Percentiles rank a stretch among this genome's conserved stretches.
phyloP scores from a whole-genome alignment of 805 yeast species.

The Lipomyces anomalus region DNA sequence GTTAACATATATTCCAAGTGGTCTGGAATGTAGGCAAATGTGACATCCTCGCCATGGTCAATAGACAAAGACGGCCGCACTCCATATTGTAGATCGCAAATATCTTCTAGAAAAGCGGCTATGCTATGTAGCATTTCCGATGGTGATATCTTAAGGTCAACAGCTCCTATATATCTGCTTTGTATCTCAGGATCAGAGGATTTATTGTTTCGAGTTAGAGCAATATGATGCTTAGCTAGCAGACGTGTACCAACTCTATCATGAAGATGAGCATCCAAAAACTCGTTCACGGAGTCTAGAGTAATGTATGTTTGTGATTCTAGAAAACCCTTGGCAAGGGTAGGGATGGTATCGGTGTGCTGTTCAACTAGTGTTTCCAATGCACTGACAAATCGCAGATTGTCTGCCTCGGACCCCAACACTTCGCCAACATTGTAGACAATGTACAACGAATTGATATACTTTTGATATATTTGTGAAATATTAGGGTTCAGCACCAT shows the following conservation, averaged over 20 bases:
- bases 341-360: conserved; percentile 80
- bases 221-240: conserved; percentile 78
- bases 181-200: conserved; percentile 16
- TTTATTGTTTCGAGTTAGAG: conserved; percentile 42
- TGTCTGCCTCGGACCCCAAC: conserved; percentile 48
- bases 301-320: conserved; percentile 51
- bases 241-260: conserved; percentile 85
- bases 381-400: conserved; percentile 46
- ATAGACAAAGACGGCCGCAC: conserved; percentile 57
- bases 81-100: conserved; percentile 79
- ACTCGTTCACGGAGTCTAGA: conserved; percentile 47
- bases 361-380: conserved; percentile 58
- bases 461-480: conserved; percentile 66
- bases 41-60: conserved; percentile 50
- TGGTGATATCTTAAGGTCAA: conserved; percentile 63
- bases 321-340: conserved; percentile 73
- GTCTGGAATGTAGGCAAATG: conserved; percentile 77
- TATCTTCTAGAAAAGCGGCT: conserved; percentile 71
- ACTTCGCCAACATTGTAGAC: conserved; percentile 45
- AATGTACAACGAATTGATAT: conserved; percentile 48
- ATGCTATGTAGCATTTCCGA: conserved; percentile 57
- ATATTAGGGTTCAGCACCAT: conserved; percentile 83
- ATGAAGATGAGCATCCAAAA: conserved; percentile 68
- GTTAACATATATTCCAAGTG: conserved; percentile 84
- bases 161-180: conserved; percentile 53